Evolutionary conservation across 1,284 basidiomycete genomes (phyloP), one percentile per base, ranked within the genome.

Genomic region (Rhizoctonia solani): DNA sequence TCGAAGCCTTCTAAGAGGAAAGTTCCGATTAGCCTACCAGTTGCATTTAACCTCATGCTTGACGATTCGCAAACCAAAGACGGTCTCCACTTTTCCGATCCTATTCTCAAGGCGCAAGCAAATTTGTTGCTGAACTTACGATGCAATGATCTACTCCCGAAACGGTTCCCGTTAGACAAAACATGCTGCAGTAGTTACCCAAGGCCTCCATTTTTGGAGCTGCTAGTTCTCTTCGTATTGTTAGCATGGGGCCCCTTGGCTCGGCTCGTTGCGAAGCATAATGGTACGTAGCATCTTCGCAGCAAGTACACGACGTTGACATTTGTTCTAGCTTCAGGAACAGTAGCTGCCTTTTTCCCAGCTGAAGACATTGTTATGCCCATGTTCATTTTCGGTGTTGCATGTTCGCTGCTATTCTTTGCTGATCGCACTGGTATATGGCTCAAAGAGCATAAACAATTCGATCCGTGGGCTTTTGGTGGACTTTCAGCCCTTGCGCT

Each of bases 391-490:
- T 86, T 93, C 70, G 88, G 91, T 68, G 78, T 81, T 23, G 83
- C 87, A 3, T 79, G 90, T 44, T 79, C 81, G 16, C 77, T 93
- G 59, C 85, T 90, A 37, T 95, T 85, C 76, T 70, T 89, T 53
- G 88, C 91, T 2, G 93, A 96, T 74, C 83, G 93, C 25, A 92
- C 90, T 0, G 83, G 84, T 37, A 81, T 94, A 68, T 95, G 92
- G 86, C 77, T 88, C 68, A 95, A 95, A 75, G 92, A 93, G 75
- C 89, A 93, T 72, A 95, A 95, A 75, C 83, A 89, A 67, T 95
- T 87, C 72, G 82, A 87, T 74, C 76, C 85, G 0, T 85, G 83
- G 81, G 82, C 83, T 8, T 94, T 94, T 74, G 80, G 79, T 3
- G 80, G 83, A 69, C 78, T 92, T 29, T 83, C 77, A 71, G 37